Evolutionary conservation across 192 early-diverging fungal genomes (phyloP).

Genomic region (Coemansia umbellata): DNA sequence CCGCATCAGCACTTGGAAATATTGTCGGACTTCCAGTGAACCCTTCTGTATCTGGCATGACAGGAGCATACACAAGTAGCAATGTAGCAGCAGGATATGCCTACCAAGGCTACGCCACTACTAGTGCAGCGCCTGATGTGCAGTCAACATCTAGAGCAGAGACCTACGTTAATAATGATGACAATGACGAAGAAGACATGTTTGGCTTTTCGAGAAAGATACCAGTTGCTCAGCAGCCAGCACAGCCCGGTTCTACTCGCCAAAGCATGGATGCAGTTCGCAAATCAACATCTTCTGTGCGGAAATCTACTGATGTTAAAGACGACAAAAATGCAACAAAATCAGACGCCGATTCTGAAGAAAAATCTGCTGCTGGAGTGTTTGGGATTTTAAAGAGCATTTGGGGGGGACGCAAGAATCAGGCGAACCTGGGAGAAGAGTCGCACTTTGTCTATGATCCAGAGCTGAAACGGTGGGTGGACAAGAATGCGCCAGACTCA

Average conservation of each 20-base stretch:
- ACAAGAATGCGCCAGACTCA: conserved; percentile 33
- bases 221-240: conserved; percentile 1
- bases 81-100: neutral
- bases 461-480: conserved; percentile 81
- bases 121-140: too few relatives aligned
- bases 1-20: conserved; percentile 10
- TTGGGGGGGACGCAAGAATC: conserved; percentile 51
- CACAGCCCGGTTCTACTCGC: conserved; percentile 6
- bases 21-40: neutral
- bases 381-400: conserved; percentile 50
- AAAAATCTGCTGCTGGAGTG: conserved; percentile 55
- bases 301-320: conserved; percentile 10
- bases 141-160: too few relatives aligned
- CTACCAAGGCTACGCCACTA: too few relatives aligned
- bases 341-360: conserved; percentile 23
- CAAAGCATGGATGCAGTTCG: conserved; percentile 19
- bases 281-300: conserved; percentile 18
- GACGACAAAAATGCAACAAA: conserved; percentile 12
- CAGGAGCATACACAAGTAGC: neutral
- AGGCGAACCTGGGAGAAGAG: conserved; percentile 86
- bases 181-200: conserved; percentile 48
- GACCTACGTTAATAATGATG: conserved; percentile 1
- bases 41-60: conserved; percentile 1
- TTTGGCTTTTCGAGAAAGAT: conserved; percentile 47
- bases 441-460: conserved; percentile 85